Base-by-base conservation (phyloP, 208 protist genomes). In the Polymyxa betae region DNA sequence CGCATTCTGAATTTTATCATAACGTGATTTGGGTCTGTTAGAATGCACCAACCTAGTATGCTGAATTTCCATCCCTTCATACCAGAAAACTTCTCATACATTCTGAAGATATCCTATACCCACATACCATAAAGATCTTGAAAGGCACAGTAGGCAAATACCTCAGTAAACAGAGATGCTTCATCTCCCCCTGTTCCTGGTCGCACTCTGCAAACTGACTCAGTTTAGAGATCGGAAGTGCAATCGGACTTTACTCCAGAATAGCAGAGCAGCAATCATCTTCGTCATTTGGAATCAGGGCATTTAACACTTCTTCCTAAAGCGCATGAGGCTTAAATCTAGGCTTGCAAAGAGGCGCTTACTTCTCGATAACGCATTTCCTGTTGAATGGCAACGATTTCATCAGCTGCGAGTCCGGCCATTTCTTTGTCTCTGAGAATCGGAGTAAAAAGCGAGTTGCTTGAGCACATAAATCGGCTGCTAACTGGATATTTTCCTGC, bases 81-180 rank as follows among this genome's bases (percentile, higher is more conserved):
- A 40, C 1, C n/a, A 16, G 88, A 5, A 35, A 60, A 89, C 35
- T 89, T 89, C 38, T 89, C 46, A 35, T 89, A 89, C 88, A 89
- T 89, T 29, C n/a, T 54, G 88, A 89, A 89, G 16, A 89, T 45
- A 41, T 89, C 88, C 46, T 54, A 89, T 38, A 82, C 35, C 12
- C 35, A 16, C 72, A 82, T 5, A 82, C 72, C 72, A 43, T 5
- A 35, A 43, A 5, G 5, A 45, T 35, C 5, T 40, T 35, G 40
- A 20, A n/a, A 82, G 35, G 35, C 5, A 82, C 72, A 35, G 35
- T 16, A 20, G 35, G 5, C 35, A 35, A 5, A 5, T 5, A 82
- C 72, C 72, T 82, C 72, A 40, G 88, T 45, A 68, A 89, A 89
- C 38, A 89, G 44, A 16, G 35, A 5, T 5, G 88, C 88, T 77